A percentile compares a stretch with the other conserved stretches of the same genome.
These are phyloP conservation scores for Monilinia fructicola DNA, from an alignment of 2,329 filamentous ascomycete genomes.

Conservation along the genomic window DNA sequence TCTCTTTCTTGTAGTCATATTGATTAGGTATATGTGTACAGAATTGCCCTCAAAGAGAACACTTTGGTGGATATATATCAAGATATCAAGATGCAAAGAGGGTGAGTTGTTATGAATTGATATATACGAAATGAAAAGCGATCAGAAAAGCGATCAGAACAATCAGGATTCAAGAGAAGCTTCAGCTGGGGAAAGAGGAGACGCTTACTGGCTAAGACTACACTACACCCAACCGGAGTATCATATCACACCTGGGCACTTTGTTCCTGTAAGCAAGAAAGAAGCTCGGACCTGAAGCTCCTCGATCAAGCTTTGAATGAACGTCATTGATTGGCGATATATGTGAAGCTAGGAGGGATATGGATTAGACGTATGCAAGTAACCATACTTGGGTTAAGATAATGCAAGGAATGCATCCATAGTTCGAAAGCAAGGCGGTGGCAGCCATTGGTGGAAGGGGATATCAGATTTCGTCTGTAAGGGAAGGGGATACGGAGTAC, in stretches of 20 bases:
- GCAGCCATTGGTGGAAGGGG: not conserved
- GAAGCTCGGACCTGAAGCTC: constrained; percentile 15
- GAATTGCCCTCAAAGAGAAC: not conserved
- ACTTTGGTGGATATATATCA: not conserved
- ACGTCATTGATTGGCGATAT: constrained; percentile 13
- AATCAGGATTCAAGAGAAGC: not conserved
- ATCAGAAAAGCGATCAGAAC: not conserved
- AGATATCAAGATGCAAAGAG: not conserved
- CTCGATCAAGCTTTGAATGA: constrained; percentile 7
- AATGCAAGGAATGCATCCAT: constrained; percentile 17
- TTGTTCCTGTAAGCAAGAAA: constrained; percentile 18
- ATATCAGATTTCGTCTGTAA: constrained; percentile 5
- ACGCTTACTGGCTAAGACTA: constrained; percentile 17
- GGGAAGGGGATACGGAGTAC: not conserved
- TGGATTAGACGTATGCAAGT: constrained; percentile 6
- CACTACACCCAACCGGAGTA: constrained; percentile 2
- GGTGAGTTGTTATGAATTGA: not conserved
- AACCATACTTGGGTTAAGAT: constrained; percentile 16
- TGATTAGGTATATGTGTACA: not conserved
- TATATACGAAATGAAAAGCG: constrained; percentile 10
- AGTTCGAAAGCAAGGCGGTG: constrained; percentile 1
- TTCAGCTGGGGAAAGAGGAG: constrained; percentile 11
- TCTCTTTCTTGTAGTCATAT: constrained; percentile 35
- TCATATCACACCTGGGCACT: constrained; percentile 17
- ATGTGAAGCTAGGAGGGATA: not conserved